Percentiles rank a stretch among this genome's conserved stretches.
These are phyloP conservation scores for Phytophthora aleatoria DNA, from an alignment of 352 stramenopile species.

Conservation along the genomic window DNA sequence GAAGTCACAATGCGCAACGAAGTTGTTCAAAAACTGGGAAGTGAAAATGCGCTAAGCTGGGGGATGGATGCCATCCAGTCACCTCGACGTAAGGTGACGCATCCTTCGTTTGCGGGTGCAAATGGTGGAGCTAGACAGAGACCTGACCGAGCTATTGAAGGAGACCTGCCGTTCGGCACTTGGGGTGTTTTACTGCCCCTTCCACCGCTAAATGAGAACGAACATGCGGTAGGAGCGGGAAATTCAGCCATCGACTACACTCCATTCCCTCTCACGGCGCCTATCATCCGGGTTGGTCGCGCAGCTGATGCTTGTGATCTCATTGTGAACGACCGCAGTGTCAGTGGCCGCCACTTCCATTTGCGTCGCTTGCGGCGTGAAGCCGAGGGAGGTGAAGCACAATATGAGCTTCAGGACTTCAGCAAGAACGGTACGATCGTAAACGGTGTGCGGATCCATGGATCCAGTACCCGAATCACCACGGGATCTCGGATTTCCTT, in stretches of 20 bases:
- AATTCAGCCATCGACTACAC: conserved; percentile 46
- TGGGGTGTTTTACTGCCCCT: conserved; percentile 79
- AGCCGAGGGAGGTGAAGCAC: conserved; percentile 53
- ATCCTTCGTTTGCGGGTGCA: conserved; percentile 21
- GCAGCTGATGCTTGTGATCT: conserved; percentile 86
- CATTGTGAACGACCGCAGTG: conserved; percentile 87
- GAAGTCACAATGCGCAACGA: conserved; percentile 62
- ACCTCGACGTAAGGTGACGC: conserved; percentile 52
- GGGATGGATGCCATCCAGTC: conserved; percentile 85
- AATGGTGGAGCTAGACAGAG: conserved; percentile 12
- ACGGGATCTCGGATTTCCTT: conserved; percentile 82
- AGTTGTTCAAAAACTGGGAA: conserved; percentile 71
- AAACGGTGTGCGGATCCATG: conserved; percentile 86
- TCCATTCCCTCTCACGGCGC: conserved; percentile 71
- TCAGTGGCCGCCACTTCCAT: conserved; percentile 87
- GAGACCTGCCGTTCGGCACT: conserved; percentile 60
- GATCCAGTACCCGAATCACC: conserved; percentile 70
- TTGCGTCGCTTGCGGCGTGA: conserved; percentile 70
- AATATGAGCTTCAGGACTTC: conserved; percentile 87
- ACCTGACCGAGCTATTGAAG: conserved; percentile 15
- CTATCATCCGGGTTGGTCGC: conserved; percentile 78
- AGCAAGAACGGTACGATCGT: conserved; percentile 91
- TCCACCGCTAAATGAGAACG: conserved; percentile 71
- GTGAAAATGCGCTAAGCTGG: conserved; percentile 84
- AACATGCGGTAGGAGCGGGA: conserved; percentile 14